phyloP scores from a whole-genome alignment of 2,329 filamentous ascomycete species.

The Monilinia vaccinii-corymbosi region DNA sequence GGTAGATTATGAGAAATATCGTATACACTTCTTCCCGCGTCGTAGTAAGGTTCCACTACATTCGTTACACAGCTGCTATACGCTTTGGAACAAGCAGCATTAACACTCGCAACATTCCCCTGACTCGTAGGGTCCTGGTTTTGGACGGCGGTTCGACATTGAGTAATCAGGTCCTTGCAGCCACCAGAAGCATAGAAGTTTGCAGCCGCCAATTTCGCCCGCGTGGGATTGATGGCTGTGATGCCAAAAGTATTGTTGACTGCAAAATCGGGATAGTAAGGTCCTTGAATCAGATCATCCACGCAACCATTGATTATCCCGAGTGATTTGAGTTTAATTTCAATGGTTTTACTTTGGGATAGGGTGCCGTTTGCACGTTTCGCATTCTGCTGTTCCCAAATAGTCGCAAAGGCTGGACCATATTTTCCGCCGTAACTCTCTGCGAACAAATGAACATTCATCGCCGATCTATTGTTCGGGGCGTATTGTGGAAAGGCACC shows the following conservation, averaged over 20 bases:
- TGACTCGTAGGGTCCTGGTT: slow-evolving; percentile 34
- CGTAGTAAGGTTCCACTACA: slow-evolving; percentile 29
- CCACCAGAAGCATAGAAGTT: slow-evolving; percentile 40
- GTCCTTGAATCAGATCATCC: slow-evolving; percentile 52
- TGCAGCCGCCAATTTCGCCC: slow-evolving; percentile 38
- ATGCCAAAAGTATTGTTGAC: slow-evolving; percentile 59
- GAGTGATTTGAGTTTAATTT: slow-evolving; percentile 52
- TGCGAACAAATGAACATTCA: slow-evolving; percentile 56
- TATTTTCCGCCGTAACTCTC: slow-evolving; percentile 66
- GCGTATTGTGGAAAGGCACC: slow-evolving; percentile 48
- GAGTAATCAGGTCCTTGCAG: slow-evolving; percentile 43
- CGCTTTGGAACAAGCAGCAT: slow-evolving; percentile 29
- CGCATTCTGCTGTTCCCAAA: slow-evolving; percentile 53
- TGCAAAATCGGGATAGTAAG: slow-evolving; percentile 48
- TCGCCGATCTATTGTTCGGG: slow-evolving; percentile 40
- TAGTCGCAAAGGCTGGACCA: slow-evolving; percentile 52
- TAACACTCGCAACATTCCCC: slow-evolving; percentile 32
- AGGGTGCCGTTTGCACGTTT: slow-evolving; percentile 42
- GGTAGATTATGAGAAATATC: slow-evolving; percentile 30
- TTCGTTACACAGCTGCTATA: slow-evolving; percentile 29
- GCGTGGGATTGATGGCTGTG: slow-evolving; percentile 43
- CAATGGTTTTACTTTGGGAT: slow-evolving; percentile 41
- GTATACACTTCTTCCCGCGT: slow-evolving; percentile 30
- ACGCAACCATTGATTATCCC: slow-evolving; percentile 66
- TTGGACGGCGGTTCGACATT: slow-evolving; percentile 40